Evolutionary conservation across 331 rosid species (phyloP).

Genomic region (Quercus lobata): DNA sequence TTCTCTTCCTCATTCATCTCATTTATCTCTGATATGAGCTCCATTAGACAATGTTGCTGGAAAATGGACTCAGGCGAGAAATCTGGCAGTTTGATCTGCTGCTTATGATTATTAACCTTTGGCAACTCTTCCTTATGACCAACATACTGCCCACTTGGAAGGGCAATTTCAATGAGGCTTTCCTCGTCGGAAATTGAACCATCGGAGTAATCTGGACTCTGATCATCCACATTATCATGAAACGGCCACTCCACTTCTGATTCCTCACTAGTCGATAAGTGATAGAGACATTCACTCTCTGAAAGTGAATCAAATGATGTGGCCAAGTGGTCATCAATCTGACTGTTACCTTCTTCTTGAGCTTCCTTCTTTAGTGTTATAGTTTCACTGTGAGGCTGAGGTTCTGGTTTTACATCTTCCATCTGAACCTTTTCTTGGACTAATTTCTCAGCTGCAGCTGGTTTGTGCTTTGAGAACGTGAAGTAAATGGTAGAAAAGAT

Average conservation of each 20-base stretch:
- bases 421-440: slow-evolving; percentile 22
- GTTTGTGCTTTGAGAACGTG: slow-evolving; percentile 33
- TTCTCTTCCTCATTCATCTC: slow-evolving; percentile 87
- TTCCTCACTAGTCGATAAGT: slow-evolving; percentile 44
- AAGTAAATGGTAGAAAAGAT: slow-evolving; percentile 42
- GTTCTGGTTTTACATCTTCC: slow-evolving; percentile 25
- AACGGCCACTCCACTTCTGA: slow-evolving; percentile 49
- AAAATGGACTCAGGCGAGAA: slow-evolving; percentile 35
- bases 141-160: slow-evolving; percentile 66
- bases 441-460: slow-evolving; percentile 17
- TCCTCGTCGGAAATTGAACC: slow-evolving; percentile 96
- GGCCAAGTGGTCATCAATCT: slow-evolving; percentile 10
- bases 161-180: slow-evolving; percentile 83
- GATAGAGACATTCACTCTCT: slow-evolving; percentile 41
- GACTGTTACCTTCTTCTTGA: slow-evolving; percentile 10
- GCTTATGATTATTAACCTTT: slow-evolving; percentile 21
- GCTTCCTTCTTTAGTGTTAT: slow-evolving; percentile 12
- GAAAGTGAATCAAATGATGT: slow-evolving; percentile 23
- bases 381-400: slow-evolving; percentile 10
- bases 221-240: slow-evolving; percentile 21
- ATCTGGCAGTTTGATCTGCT: slow-evolving; percentile 33
- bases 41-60: slow-evolving; percentile 44
- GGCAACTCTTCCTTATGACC: slow-evolving; percentile 28
- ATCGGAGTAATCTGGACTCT: slow-evolving; percentile 46
- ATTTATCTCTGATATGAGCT: slow-evolving; percentile 68